Evolutionary conservation across 768 basidiomycete genomes (phyloP).

Genomic region (Xerocomus spinulosus): DNA sequence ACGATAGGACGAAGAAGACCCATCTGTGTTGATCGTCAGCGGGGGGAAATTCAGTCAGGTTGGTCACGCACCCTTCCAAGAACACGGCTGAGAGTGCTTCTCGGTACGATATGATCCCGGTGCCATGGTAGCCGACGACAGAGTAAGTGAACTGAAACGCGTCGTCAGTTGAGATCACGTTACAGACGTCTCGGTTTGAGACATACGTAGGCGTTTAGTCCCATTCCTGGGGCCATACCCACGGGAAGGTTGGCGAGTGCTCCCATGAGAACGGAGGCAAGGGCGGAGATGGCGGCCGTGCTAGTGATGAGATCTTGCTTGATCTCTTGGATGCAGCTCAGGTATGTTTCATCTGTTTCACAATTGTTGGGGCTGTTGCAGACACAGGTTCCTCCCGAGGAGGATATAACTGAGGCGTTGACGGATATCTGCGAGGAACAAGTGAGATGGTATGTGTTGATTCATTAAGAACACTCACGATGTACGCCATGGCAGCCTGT

Average conservation of each 20-base stretch:
- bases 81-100: conserved; percentile 85
- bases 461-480: conserved; percentile 40
- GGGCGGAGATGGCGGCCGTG: conserved; percentile 71
- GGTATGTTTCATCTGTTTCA: conserved; percentile 47
- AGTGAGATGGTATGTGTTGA: neutral
- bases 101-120: conserved; percentile 60
- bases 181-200: neutral
- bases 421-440: conserved; percentile 60
- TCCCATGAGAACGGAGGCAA: conserved; percentile 80
- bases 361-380: conserved; percentile 62
- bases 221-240: conserved; percentile 84
- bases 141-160: conserved; percentile 74
- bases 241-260: conserved; percentile 82
- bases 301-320: conserved; percentile 77
- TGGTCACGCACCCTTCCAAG: conserved; percentile 64
- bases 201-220: conserved; percentile 75
- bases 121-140: conserved; percentile 80
- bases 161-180: neutral
- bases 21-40: conserved; percentile 42
- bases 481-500: conserved; percentile 81
- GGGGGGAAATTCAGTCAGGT: neutral
- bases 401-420: conserved; percentile 73
- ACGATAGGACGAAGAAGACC: conserved; percentile 75
- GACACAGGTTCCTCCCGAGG: conserved; percentile 77
- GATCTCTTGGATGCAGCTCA: conserved; percentile 54